Evolutionary conservation across 2,329 filamentous ascomycete species (phyloP), one percentile per base, ranked within the genome.

Genomic region (Coniochaeta sp.): DNA sequence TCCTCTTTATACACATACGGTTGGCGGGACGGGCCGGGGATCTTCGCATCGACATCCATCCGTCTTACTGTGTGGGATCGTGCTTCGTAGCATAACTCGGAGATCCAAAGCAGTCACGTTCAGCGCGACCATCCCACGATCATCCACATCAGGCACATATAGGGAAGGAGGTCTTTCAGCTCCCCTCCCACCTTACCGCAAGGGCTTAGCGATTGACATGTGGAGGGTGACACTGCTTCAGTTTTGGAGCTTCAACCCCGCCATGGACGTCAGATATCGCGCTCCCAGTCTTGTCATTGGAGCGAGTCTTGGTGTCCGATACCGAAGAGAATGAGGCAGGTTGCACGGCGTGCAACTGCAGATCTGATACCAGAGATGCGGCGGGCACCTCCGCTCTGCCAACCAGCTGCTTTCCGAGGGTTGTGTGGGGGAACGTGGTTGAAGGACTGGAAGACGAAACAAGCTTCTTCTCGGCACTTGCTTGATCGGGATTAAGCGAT

Each of bases 401-500:
- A 26, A 42, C n/a, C n/a, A n/a, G n/a, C n/a, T n/a, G n/a, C 18
- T 18, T 42, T 18, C n/a, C n/a, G n/a, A 10, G 10, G n/a, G 27
- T 12, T 30, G 27, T 30, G 27, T 42, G 38, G 27, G 12, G 27
- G 27, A 7, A 30, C 6, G 12, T 30, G 7, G 45, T 18, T 9
- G 45, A 18, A 5, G n/a, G 7, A 18, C 16, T 4, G 20, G 28
- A 31, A 18, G 45, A 18, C 20, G 26, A 31, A 48, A 48, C 45
- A 48, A 48, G 45, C 45, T 48, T 48, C 24, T 32, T 32, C 18
- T 31, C 26, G 45, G 45, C 26, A 48, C 26, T 31, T 48, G 45
- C 45, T 48, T 30, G 28, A 48, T 48, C 45, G 45, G 45, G 45
- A 30, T 4, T 48, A 48, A 48, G 45, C 45, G 38, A 42, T 42